Conservation (phyloP, 495 filamentous ascomycete species). For the Polyplosphaeria fusca region DNA sequence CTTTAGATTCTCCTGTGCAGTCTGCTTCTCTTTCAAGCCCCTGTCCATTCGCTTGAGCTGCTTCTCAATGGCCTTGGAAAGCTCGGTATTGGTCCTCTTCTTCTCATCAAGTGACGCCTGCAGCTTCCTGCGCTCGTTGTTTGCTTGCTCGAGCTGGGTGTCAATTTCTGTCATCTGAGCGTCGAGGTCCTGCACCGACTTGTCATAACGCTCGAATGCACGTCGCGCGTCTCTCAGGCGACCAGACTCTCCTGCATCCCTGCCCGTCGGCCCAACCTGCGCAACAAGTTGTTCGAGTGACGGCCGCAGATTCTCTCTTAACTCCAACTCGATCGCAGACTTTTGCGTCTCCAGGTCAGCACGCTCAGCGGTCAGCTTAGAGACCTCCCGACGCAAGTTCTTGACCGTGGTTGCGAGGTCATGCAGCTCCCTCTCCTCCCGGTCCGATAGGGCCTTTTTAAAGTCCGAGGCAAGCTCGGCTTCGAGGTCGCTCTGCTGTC, state of each 20-base stretch:
- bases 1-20: conserved; percentile 67
- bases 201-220: conserved; percentile 73
- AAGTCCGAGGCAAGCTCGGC: conserved; percentile 80
- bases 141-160: conserved; percentile 63
- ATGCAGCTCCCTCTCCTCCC: conserved; percentile 80
- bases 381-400: conserved; percentile 68
- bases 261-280: conserved; percentile 63
- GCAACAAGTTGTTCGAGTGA: conserved; percentile 82
- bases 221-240: conserved; percentile 72
- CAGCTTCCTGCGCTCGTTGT: conserved; percentile 56
- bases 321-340: conserved; percentile 72
- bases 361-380: conserved; percentile 67
- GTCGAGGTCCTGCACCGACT: conserved; percentile 52
- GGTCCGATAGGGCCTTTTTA: conserved; percentile 79
- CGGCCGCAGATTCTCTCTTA: conserved; percentile 79
- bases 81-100: conserved; percentile 66
- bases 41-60: conserved; percentile 90
- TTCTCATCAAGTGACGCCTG: conserved; percentile 63
- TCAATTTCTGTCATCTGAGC: conserved; percentile 45
- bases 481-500: conserved; percentile 69
- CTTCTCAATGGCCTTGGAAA: conserved; percentile 77
- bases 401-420: conserved; percentile 64
- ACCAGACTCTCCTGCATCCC: conserved; percentile 52
- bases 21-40: conserved; percentile 78
- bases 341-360: conserved; percentile 80